phyloP scores from a whole-genome alignment of 257 asterid genomes.

The Penstemon eatonii region DNA sequence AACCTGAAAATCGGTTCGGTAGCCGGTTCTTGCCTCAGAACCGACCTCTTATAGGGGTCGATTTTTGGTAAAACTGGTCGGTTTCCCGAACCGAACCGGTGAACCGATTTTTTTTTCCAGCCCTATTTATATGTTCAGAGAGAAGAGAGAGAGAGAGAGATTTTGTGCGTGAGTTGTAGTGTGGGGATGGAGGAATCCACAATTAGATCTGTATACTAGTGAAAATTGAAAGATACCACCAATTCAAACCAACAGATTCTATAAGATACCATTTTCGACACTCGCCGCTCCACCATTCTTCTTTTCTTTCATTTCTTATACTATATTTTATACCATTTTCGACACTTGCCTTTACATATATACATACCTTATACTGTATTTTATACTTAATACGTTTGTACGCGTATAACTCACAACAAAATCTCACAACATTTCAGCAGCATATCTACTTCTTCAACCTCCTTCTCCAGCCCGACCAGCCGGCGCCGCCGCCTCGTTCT shows the following conservation, averaged over 20 bases:
- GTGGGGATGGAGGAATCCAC: conserved; percentile 28
- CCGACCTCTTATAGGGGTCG: no score
- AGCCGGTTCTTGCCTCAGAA: no score
- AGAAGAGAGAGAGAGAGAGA: conserved; percentile 16
- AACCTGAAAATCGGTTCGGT: no score
- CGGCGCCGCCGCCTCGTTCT: no score
- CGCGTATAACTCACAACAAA: conserved; percentile 12
- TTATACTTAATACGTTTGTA: neutral
- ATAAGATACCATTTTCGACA: conserved; percentile 28
- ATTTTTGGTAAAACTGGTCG: no score
- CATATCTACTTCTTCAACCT: no score
- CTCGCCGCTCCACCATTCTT: conserved; percentile 23
- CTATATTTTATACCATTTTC: no score
- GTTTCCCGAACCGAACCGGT: no score
- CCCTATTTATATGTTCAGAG: neutral
- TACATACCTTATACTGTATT: conserved; percentile 10
- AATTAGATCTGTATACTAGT: conserved; percentile 37
- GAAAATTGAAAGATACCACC: conserved; percentile 26
- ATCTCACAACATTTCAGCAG: no score
- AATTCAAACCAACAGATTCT: no score
- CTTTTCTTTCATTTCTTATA: conserved; percentile 17
- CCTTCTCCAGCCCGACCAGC: no score
- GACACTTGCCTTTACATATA: neutral
- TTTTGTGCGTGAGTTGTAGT: conserved; percentile 13
- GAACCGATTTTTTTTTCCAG: no score